Conservation (phyloP, 2,329 filamentous ascomycete genomes). For the Diplodia mutila region DNA sequence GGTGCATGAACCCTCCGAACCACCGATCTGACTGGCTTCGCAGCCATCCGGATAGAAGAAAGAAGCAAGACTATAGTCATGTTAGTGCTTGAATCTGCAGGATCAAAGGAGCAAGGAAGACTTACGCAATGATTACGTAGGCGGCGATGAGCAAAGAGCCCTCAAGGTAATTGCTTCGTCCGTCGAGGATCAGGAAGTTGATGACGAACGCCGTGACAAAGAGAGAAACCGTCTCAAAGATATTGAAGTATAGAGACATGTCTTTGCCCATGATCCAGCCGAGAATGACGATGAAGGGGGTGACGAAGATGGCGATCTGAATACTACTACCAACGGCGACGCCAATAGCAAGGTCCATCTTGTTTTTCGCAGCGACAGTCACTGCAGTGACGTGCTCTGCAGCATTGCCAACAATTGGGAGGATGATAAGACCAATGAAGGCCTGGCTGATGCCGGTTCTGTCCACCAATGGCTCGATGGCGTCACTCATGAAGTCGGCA, state of each 20-base stretch:
- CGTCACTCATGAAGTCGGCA: constrained; percentile 74
- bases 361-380: constrained; percentile 79
- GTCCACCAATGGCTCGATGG: constrained; percentile 69
- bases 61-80: constrained; percentile 40
- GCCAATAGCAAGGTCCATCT: constrained; percentile 82
- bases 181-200: constrained; percentile 84
- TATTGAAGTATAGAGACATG: constrained; percentile 67
- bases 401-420: constrained; percentile 83
- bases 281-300: constrained; percentile 74
- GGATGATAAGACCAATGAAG: constrained; percentile 78
- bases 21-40: constrained; percentile 50
- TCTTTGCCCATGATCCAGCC: constrained; percentile 76
- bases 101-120: background rate
- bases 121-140: constrained; percentile 75
- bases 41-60: constrained; percentile 55
- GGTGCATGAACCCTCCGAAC: constrained; percentile 38
- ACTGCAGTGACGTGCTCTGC: constrained; percentile 82
- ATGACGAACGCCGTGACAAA: constrained; percentile 84
- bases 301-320: constrained; percentile 77
- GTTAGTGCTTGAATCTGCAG: background rate
- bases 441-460: constrained; percentile 67
- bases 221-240: constrained; percentile 69
- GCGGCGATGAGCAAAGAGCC: constrained; percentile 75
- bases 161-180: constrained; percentile 81
- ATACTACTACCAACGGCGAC: constrained; percentile 80